Evolutionary conservation across 106 monocot species (phyloP), one percentile per base, ranked within the genome.

Genomic region (Dactylorhiza incarnata): DNA sequence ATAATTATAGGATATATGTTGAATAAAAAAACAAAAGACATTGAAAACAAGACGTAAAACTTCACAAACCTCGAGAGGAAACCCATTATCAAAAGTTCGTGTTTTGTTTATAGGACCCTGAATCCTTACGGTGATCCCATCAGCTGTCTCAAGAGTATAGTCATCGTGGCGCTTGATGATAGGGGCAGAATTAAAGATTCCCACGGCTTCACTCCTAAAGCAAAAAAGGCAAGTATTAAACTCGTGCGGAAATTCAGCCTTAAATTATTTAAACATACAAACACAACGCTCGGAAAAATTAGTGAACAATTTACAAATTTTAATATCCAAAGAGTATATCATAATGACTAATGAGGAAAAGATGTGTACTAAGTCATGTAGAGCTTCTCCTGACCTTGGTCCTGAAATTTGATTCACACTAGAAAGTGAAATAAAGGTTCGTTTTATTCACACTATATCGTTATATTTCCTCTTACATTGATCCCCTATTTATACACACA

Each of bases 181-280:
- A 20, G 77, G 77, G 8, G 52, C 77, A 69, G 77, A 77, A 17
- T 12, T 77, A 45, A 77, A 77, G 9, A 53, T 45, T 77, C 53
- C 45, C 50, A 55, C 49, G 7, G 54, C 23, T n/a, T 76, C 24
- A 22, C 55, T 46, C 49, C 76, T 76, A 45, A 49, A 2, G 16
- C 37, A 49, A 49, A 72, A 23, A 72, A 22, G 22, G 23, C 72
- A 72, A 72, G 47, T 72, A 49, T 14, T 2, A 70, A 9, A 44
- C 45, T 70, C 6, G 4, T 46, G 26, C 29, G 37, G n/a, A 17
- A 59, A 6, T 3, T 20, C 19, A 8, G 43, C 15, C 14, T 44
- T 17, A n/a, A 44, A 16, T 19, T 46, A 17, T 72, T 22, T 9
- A 3, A 13, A 19, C 23, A 5, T 48, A 48, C 1, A 45, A 69